phyloP scores from a whole-genome alignment of 2,329 filamentous ascomycete genomes.

The Sclerotinia borealis region DNA sequence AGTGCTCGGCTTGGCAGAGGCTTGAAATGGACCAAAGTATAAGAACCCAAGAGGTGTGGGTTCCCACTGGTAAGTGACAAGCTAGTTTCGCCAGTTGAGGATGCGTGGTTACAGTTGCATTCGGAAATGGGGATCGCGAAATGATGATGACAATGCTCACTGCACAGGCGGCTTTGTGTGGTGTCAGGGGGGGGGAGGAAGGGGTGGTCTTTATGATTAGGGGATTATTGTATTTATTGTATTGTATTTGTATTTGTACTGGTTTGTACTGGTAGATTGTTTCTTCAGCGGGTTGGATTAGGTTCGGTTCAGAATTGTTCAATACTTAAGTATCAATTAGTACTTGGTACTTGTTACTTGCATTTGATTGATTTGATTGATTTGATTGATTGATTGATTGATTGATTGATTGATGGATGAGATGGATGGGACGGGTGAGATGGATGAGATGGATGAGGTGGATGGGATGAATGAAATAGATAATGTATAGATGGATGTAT shows the following conservation, averaged over 20 bases:
- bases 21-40: conserved; percentile 1
- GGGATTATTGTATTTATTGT: conserved; percentile 4
- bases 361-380: neutral
- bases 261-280: neutral
- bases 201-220: conserved; percentile 6
- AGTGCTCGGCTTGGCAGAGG: neutral
- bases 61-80: neutral
- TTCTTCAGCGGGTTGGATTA: conserved; percentile 6
- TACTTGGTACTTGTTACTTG: neutral
- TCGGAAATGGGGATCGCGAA: conserved; percentile 11
- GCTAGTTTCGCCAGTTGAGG: neutral
- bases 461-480: too few species aligned
- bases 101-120: conserved; percentile 12
- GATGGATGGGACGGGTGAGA: too few species aligned
- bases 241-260: too few species aligned
- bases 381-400: neutral
- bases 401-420: neutral
- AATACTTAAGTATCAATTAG: conserved; percentile 1
- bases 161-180: neutral
- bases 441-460: too few species aligned
- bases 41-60: neutral
- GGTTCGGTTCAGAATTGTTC: neutral
- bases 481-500: neutral
- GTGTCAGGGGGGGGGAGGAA: neutral
- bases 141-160: conserved; percentile 4